Percentiles rank a stretch among this genome's conserved stretches.
These are phyloP conservation scores for Aspergillus brunneoviolaceus DNA, from an alignment of 2,329 filamentous ascomycete species.

Conservation along the genomic window DNA sequence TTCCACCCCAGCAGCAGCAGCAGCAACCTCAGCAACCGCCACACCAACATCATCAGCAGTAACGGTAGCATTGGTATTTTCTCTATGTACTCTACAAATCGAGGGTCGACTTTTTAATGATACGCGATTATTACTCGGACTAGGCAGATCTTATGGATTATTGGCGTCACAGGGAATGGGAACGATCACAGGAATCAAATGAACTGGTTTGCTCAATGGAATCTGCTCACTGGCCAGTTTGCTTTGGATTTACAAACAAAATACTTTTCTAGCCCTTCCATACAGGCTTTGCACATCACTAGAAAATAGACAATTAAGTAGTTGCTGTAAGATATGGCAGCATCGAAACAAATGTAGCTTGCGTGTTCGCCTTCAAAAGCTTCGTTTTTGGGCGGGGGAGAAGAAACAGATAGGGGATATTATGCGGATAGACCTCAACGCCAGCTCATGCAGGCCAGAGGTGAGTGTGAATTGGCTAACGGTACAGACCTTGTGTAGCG, in stretches of 20 bases:
- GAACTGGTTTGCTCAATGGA: neutral
- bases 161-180: neutral
- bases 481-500: too few relatives aligned
- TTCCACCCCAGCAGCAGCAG: conserved; percentile 17
- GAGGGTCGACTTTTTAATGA: too few relatives aligned
- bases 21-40: conserved; percentile 15
- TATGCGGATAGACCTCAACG: too few relatives aligned
- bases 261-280: neutral
- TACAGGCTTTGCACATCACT: neutral
- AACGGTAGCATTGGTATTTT: neutral
- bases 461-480: neutral
- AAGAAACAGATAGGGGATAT: neutral
- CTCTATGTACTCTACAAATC: neutral
- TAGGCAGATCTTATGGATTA: neutral
- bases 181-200: neutral
- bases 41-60: conserved; percentile 17
- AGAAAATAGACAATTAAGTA: neutral
- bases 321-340: neutral
- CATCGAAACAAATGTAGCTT: neutral
- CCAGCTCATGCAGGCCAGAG: neutral
- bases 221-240: neutral
- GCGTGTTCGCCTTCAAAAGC: neutral
- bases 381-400: neutral
- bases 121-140: neutral
- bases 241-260: neutral